Percentiles rank a stretch among this genome's conserved stretches.
Conservation (phyloP, 2,329 filamentous ascomycete species). For the Myriangium duriaei region DNA sequence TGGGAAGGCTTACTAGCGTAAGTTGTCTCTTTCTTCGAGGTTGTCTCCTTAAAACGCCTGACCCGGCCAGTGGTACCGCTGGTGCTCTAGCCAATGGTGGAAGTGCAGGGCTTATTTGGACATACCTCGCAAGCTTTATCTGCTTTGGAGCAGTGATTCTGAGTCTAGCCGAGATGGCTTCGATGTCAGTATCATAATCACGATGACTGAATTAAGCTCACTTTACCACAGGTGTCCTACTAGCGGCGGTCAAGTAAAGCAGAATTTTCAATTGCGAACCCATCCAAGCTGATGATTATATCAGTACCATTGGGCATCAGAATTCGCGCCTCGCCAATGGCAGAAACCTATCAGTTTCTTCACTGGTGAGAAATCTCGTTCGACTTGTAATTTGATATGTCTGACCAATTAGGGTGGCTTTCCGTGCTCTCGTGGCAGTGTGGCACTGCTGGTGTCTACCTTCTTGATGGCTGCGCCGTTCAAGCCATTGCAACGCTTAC, state of each 20-base stretch:
- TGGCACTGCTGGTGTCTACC: slow-evolving; percentile 31
- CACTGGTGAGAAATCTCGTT: slow-evolving; percentile 21
- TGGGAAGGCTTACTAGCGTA: slow-evolving; percentile 34
- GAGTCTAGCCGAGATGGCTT: slow-evolving; percentile 22
- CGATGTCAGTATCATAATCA: slow-evolving; percentile 18
- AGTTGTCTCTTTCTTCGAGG: too few relatives aligned
- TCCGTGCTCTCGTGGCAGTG: slow-evolving; percentile 30
- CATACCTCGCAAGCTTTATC: not conserved
- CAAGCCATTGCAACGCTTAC: slow-evolving; percentile 35
- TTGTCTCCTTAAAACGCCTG: too few relatives aligned
- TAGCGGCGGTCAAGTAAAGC: too few relatives aligned
- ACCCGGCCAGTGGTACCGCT: not conserved
- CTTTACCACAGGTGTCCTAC: too few relatives aligned
- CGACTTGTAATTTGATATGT: not conserved
- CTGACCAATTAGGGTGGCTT: slow-evolving; percentile 13
- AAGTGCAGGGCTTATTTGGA: not conserved
- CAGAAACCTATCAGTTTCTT: slow-evolving; percentile 35
- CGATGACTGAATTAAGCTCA: too few relatives aligned
- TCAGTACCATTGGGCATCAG: slow-evolving; percentile 20
- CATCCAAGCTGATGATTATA: too few relatives aligned
- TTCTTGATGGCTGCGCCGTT: slow-evolving; percentile 33
- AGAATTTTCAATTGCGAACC: too few relatives aligned
- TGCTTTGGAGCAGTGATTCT: slow-evolving; percentile 13
- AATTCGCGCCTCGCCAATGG: slow-evolving; percentile 20
- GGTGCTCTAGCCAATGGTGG: not conserved